phyloP scores from a whole-genome alignment of 106 monocot species.

The Xerophyta viscosa region DNA sequence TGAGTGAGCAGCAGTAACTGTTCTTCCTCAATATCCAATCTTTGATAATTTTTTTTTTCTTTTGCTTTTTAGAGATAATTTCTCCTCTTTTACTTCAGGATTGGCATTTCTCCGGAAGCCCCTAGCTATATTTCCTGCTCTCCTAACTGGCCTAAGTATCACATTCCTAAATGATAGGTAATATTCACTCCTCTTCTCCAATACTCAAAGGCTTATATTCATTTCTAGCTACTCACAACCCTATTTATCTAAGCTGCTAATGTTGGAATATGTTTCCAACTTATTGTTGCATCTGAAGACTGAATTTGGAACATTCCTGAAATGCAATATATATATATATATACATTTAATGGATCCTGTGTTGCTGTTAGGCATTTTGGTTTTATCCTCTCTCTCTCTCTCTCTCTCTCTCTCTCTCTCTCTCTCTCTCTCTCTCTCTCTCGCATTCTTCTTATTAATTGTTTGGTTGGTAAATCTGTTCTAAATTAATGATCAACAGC shows the following conservation, averaged over 20 bases:
- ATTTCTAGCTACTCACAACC: neutral
- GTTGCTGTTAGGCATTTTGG: too few relatives aligned
- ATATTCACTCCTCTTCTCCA: neutral
- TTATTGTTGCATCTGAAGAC: too few relatives aligned
- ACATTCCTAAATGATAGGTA: slow-evolving; percentile 86
- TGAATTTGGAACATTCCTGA: too few relatives aligned
- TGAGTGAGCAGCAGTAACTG: slow-evolving; percentile 5
- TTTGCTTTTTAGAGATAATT: neutral
- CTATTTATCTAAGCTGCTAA: neutral
- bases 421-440: neutral
- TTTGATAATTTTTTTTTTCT: neutral
- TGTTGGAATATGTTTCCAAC: too few relatives aligned
- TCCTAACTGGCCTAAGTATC: slow-evolving; percentile 54
- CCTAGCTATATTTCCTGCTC: slow-evolving; percentile 67
- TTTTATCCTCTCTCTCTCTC: too few relatives aligned
- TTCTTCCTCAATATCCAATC: neutral
- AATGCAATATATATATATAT: too few relatives aligned
- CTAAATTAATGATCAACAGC: neutral
- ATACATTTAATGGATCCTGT: too few relatives aligned
- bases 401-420: too few relatives aligned
- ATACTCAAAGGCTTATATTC: neutral
- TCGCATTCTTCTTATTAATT: neutral
- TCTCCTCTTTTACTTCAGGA: neutral
- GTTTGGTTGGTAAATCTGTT: neutral
- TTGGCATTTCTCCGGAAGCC: slow-evolving; percentile 37